These are phyloP conservation scores for Lachancea meyersii DNA, from an alignment of 805 yeast genomes.

Conservation along the genomic window DNA sequence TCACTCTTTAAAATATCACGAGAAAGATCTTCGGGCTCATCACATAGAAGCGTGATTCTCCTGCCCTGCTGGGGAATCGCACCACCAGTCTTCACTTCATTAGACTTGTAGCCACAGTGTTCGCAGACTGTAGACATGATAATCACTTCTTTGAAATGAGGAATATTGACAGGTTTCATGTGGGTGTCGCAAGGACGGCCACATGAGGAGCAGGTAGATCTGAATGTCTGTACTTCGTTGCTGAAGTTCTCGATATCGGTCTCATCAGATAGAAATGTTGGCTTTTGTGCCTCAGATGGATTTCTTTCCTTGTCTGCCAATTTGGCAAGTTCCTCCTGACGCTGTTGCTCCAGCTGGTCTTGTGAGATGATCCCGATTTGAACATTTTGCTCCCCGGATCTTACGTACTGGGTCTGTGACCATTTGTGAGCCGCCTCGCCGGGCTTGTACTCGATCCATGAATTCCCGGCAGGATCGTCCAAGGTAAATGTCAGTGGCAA, in stretches of 20 bases:
- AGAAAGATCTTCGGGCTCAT: conserved; percentile 79
- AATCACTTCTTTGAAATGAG: conserved; percentile 96
- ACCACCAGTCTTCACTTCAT: conserved; percentile 98
- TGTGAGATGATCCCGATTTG: conserved; percentile 69
- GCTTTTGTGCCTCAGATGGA: conserved; percentile 21
- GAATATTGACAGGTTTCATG: conserved; percentile 94
- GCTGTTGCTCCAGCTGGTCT: conserved; percentile 44
- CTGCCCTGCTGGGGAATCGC: conserved; percentile 84
- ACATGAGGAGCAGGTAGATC: conserved; percentile 90
- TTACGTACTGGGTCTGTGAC: conserved; percentile 73
- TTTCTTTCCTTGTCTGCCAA: conserved; percentile 35
- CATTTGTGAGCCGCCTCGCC: conserved; percentile 86
- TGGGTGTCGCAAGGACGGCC: conserved; percentile 72
- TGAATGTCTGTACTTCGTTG: conserved; percentile 89
- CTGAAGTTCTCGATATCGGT: conserved; percentile 78
- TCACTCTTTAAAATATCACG: conserved; percentile 94
- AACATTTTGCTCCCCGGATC: conserved; percentile 86
- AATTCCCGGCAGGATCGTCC: conserved; percentile 96
- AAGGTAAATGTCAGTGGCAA: conserved; percentile 72
- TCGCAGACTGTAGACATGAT: conserved; percentile 94
- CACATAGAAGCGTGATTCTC: conserved; percentile 62
- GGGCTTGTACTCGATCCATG: conserved; percentile 88
- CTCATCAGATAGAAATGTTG: conserved; percentile 60
- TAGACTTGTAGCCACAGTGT: conserved; percentile 89
- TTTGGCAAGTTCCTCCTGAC: conserved; percentile 30